Base-by-base conservation (phyloP, 257 asterid species). In the Solanum okadae region DNA sequence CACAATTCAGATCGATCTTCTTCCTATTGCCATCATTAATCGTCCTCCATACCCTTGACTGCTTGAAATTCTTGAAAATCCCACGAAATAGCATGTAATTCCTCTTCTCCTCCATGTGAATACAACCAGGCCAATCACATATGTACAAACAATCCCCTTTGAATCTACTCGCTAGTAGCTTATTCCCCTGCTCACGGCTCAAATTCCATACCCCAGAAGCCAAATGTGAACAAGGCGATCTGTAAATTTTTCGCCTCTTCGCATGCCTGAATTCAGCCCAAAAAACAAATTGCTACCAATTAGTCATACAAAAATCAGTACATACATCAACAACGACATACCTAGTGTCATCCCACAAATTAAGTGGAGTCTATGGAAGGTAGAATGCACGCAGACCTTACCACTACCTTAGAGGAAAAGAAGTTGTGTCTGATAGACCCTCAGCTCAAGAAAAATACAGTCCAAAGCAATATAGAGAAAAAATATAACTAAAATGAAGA, bases 11-110 rank as follows among this genome's bases (percentile, higher is more conserved):
- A 86, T 92, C 95, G 23, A 91, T 91, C 89, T 76, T 93, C 86
- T 90, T 92, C 94, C 94, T 89, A 1, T 89, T 93, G 65, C 98
- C 98, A 88, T 96, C 99, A 9, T 92, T 94, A 63, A 96, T 94
- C 63, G 99, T 96, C 92, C 99, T 95, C 98, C 98, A 96, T 37
- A 95, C 99, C 90, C 98, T 91, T 0, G 99, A 93, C 87, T 96
- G 95, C 93, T 94, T 95, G 94, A 96, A 96, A 87, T 96, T 93
- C 94, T 94, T 95, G 91, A 96, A 95, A 34, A 96, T 88, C 59
- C 98, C 99, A 38, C 99, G 89, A 81, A 96, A 96, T 9, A 96
- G 86, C 99, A 96, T 96, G 88, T 96, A 96, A 71, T 94, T 95
- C 76, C 98, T 91, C 95, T 92, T 96, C 98, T 95, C 98, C 92